phyloP scores from a whole-genome alignment of 2,329 filamentous ascomycete genomes.

The Neocucurbitaria cava region DNA sequence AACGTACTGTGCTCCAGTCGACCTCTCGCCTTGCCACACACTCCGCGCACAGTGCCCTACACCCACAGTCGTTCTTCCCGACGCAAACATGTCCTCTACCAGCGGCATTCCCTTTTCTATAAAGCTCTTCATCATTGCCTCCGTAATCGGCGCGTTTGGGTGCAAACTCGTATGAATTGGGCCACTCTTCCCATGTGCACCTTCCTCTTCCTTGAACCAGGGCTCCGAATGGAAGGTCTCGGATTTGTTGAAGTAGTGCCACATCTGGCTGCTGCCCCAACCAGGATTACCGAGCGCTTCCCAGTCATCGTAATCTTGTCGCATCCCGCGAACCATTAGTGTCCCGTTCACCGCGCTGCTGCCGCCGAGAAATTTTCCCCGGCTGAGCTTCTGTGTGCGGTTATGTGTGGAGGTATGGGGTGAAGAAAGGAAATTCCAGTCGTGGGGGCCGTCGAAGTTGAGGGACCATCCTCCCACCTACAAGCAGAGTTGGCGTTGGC shows the following conservation, averaged over 20 bases:
- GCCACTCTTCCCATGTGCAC: neutral
- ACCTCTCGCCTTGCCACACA: neutral
- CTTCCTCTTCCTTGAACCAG: neutral
- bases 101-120: neutral
- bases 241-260: neutral
- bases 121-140: neutral
- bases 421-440: neutral
- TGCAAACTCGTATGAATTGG: neutral
- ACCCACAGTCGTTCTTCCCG: neutral
- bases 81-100: neutral
- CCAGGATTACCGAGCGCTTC: neutral
- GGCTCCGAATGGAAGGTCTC: neutral
- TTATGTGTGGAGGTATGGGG: neutral
- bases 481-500: neutral
- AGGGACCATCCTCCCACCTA: neutral
- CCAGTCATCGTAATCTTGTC: neutral
- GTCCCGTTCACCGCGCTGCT: neutral
- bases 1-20: neutral
- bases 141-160: neutral
- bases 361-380: neutral
- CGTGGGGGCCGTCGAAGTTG: neutral
- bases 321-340: neutral
- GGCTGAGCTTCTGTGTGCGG: neutral
- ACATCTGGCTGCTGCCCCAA: neutral
- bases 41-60: neutral